phyloP scores from a whole-genome alignment of 2,329 filamentous ascomycete species.

The Capronia epimyces region DNA sequence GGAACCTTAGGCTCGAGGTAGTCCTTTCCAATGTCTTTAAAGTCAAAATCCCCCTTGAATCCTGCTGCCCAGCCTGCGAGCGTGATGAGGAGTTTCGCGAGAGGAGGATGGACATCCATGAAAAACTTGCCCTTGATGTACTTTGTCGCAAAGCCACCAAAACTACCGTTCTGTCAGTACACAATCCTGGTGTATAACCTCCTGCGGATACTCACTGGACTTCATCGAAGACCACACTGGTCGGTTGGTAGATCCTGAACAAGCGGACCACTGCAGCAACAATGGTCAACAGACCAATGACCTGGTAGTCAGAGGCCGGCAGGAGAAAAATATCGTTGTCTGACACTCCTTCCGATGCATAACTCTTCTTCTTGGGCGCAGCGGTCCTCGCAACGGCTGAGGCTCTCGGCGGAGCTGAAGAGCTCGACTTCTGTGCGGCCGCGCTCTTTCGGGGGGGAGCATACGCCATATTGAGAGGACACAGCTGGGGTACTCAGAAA shows the following conservation, averaged over 20 bases:
- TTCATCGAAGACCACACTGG: slow-evolving; percentile 96
- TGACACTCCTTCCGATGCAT: slow-evolving; percentile 53
- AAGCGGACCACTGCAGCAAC: slow-evolving; percentile 74
- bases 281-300: slow-evolving; percentile 66
- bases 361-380: slow-evolving; percentile 35
- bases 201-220: slow-evolving; percentile 69
- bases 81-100: slow-evolving; percentile 94
- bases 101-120: slow-evolving; percentile 98
- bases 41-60: slow-evolving; percentile 93
- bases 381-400: slow-evolving; percentile 7
- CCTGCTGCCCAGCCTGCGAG: slow-evolving; percentile 91
- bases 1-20: slow-evolving; percentile 91
- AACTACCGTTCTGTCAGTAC: slow-evolving; percentile 51
- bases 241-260: slow-evolving; percentile 93
- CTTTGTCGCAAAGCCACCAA: slow-evolving; percentile 95
- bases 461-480: slow-evolving; percentile 11
- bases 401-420: slow-evolving; percentile 27
- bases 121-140: slow-evolving; percentile 99
- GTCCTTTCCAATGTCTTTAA: slow-evolving; percentile 99
- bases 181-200: not conserved
- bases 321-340: slow-evolving; percentile 92
- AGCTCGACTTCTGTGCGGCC: slow-evolving; percentile 8
- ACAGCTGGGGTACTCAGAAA: not conserved
- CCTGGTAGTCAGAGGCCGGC: slow-evolving; percentile 74
- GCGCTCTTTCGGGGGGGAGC: slow-evolving; percentile 12